Evolutionary conservation across 2,329 filamentous ascomycete species (phyloP).

Genomic region (Neoscytalidium dimidiatum): DNA sequence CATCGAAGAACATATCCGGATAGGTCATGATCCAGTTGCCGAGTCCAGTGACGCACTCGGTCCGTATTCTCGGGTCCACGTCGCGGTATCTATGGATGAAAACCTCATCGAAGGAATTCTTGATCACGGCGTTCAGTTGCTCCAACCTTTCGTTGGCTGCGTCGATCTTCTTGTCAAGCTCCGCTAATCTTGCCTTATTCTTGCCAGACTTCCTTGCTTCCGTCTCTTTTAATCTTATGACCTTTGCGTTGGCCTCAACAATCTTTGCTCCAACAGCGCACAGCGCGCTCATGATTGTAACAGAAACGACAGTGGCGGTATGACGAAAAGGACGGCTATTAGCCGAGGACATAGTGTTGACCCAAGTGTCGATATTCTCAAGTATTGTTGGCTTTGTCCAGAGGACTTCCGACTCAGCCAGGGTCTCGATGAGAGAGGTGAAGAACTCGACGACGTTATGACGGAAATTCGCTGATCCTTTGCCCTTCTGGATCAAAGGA

Average conservation of each 20-base stretch:
- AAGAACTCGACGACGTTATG: slow-evolving; percentile 79
- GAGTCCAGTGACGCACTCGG: slow-evolving; percentile 83
- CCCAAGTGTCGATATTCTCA: slow-evolving; percentile 88
- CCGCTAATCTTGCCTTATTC: slow-evolving; percentile 76
- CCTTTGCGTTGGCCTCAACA: slow-evolving; percentile 71
- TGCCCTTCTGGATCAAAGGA: slow-evolving; percentile 81
- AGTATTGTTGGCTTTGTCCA: slow-evolving; percentile 76
- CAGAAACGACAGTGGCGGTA: slow-evolving; percentile 82
- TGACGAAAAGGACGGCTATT: slow-evolving; percentile 87
- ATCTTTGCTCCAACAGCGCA: slow-evolving; percentile 73
- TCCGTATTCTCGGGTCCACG: slow-evolving; percentile 83
- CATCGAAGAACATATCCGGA: slow-evolving; percentile 87
- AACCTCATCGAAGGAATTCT: slow-evolving; percentile 86
- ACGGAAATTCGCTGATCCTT: slow-evolving; percentile 75
- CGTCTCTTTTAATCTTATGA: slow-evolving; percentile 75
- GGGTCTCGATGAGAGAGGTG: slow-evolving; percentile 69
- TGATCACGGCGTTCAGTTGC: slow-evolving; percentile 69
- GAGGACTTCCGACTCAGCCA: slow-evolving; percentile 79
- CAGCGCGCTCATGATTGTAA: slow-evolving; percentile 77
- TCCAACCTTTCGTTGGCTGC: slow-evolving; percentile 71
- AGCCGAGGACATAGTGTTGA: slow-evolving; percentile 87
- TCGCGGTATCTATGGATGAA: slow-evolving; percentile 97
- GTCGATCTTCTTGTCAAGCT: slow-evolving; percentile 71
- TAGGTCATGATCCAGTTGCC: slow-evolving; percentile 86
- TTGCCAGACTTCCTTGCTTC: slow-evolving; percentile 72